A percentile compares a stretch with the other conserved stretches of the same genome.
Evolutionary conservation across 148 eudicot genomes (phyloP).

Genomic region (Cornus suecica): DNA sequence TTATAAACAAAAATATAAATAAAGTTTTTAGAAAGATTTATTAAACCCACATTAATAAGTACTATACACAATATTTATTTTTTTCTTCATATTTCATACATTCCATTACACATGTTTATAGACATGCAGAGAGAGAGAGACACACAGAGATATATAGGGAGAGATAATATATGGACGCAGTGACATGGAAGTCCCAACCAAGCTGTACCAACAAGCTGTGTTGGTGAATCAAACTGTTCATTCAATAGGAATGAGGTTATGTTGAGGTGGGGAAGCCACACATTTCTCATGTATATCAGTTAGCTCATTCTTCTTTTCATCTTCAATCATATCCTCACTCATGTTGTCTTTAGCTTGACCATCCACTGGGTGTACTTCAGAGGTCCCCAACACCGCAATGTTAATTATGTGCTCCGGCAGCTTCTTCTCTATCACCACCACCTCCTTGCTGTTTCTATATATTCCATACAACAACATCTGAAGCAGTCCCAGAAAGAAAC

Average conservation of each 20-base stretch:
- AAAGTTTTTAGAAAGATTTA: no score
- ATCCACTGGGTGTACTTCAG: conserved; percentile 37
- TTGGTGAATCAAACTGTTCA: background rate
- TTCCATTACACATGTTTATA: background rate
- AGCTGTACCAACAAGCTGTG: background rate
- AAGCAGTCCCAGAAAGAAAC: conserved; percentile 44
- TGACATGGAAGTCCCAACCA: background rate
- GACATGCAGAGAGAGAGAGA: background rate
- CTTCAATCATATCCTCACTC: background rate
- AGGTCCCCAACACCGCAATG: conserved; percentile 21
- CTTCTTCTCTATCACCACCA: conserved; percentile 13
- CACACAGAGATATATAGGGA: background rate
- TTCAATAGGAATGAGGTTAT: background rate
- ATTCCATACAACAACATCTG: conserved; percentile 49
- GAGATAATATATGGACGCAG: background rate
- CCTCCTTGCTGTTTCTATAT: conserved; percentile 24
- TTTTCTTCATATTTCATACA: background rate
- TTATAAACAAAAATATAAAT: no score
- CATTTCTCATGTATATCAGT: background rate
- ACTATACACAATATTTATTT: no score
- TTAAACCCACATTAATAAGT: no score
- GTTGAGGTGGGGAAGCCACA: background rate
- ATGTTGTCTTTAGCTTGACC: background rate
- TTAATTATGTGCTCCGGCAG: conserved; percentile 29
- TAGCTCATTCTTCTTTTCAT: background rate